Evolutionary conservation across 108 stramenopile genomes (phyloP).

Genomic region (Hondaea fermentalgiana): DNA sequence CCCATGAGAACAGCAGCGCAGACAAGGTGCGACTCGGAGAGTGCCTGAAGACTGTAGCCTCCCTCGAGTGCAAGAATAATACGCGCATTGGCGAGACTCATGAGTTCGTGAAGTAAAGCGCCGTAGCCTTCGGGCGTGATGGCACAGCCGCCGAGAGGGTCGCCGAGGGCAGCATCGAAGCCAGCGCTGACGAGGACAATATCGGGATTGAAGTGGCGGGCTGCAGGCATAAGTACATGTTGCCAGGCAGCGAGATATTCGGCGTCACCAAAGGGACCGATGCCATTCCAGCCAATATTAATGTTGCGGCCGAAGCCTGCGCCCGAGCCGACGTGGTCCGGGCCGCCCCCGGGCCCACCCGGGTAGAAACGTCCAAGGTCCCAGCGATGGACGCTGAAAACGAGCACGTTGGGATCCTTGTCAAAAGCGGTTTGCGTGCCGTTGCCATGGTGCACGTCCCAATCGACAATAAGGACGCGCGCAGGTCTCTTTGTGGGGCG

Average conservation of each 20-base stretch:
- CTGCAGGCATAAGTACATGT: conserved; percentile 53
- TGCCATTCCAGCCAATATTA: conserved; percentile 63
- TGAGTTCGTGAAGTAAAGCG: conserved; percentile 35
- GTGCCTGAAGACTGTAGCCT: conserved; percentile 38
- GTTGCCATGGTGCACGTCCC: conserved; percentile 71
- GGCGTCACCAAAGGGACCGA: conserved; percentile 54
- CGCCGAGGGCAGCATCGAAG: conserved; percentile 70
- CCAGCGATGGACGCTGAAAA: conserved; percentile 60
- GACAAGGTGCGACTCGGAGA: neutral
- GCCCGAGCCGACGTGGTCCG: conserved; percentile 42
- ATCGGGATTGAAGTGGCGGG: conserved; percentile 54
- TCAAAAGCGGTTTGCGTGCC: conserved; percentile 68
- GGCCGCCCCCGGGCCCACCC: conserved; percentile 28
- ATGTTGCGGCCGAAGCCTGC: conserved; percentile 53
- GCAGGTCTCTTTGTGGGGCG: neutral
- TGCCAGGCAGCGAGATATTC: conserved; percentile 61
- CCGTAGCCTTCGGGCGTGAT: conserved; percentile 55
- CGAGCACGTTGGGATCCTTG: conserved; percentile 55
- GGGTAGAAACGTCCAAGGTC: conserved; percentile 59
- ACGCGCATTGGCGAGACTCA: conserved; percentile 52
- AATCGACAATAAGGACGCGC: conserved; percentile 54
- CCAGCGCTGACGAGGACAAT: conserved; percentile 69
- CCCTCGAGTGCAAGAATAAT: conserved; percentile 59
- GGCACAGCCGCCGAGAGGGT: conserved; percentile 56
- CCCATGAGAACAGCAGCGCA: neutral